Base-by-base conservation (phyloP, 176 grass and related monocot genomes). In the Rhipidocladum racemiflorum region DNA sequence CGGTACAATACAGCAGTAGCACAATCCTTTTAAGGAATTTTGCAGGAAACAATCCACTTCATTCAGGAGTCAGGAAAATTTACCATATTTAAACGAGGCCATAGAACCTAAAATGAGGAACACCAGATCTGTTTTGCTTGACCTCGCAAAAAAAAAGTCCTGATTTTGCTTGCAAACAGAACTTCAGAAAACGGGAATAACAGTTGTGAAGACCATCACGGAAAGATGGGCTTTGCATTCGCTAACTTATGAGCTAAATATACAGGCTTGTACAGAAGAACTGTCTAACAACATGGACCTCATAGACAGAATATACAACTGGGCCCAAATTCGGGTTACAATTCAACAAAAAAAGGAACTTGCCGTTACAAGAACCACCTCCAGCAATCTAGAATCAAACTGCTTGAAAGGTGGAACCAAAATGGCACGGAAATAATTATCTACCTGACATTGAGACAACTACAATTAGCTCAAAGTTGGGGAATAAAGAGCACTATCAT, bases 381-480 rank as follows among this genome's bases (percentile, higher is more conserved):
- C 75, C 20, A 73, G 21, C 69, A 79, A 77, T 74, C 67, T 74
- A 61, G 61, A 77, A 85, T 78, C 75, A 44, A 86, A 67, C 50
- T 68, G 77, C 74, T 62, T 67, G 60, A 29, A 79, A 73, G 74
- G 73, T 82, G 51, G 74, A 68, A 38, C 65, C 79, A 72, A 81
- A 85, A 84, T 75, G 89, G 84, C 66, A 80, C 12, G 8, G 28
- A 40, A 79, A 75, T 65, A 87, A 90, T 87, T 83, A 80, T 91
- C 69, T 91, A 91, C 89, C 85, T 87, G 75, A 38, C 75, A 79
- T 44, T 81, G 81, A 80, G 29, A 36, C 71, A 76, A 80, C 80
- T 91, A 84, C 80, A 84, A 76, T 91, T 84, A 91, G 89, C 85
- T 84, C 62, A 43, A 57, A 65, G 70, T 76, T 76, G 55, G 64